Evolutionary conservation across 2,329 filamentous ascomycete species (phyloP).

Genomic region (Aspergillus niger): DNA sequence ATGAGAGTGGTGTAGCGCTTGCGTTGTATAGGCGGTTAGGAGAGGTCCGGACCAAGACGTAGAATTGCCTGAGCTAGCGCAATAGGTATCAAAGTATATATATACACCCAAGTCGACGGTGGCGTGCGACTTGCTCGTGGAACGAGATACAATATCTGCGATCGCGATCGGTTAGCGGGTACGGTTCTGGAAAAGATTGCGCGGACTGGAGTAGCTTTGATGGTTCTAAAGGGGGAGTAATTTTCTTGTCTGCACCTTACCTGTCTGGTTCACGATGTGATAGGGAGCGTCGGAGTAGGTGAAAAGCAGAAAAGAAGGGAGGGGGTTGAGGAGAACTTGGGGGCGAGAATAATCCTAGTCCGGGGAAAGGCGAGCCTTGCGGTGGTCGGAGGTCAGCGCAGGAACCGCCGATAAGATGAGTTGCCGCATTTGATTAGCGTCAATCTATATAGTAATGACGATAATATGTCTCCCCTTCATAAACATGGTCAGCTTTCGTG

Average conservation of each 20-base stretch:
- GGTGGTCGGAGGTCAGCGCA: background rate
- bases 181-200: background rate
- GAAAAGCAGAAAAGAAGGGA: background rate
- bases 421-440: too few species aligned
- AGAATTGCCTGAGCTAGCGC: background rate
- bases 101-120: too few species aligned
- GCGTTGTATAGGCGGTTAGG: background rate
- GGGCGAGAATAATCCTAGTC: background rate
- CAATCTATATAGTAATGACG: too few species aligned
- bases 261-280: background rate
- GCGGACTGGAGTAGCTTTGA: background rate
- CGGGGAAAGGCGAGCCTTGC: background rate
- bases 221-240: too few species aligned
- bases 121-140: too few species aligned
- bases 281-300: background rate
- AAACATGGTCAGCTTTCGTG: too few species aligned
- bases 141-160: background rate
- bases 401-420: constrained; percentile 1
- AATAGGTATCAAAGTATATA: too few species aligned
- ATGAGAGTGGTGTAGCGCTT: background rate
- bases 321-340: background rate
- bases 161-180: background rate
- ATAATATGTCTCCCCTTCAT: too few species aligned
- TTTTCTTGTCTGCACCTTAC: too few species aligned
- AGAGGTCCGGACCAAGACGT: background rate